Percentiles rank a stretch among this genome's conserved stretches.
These are phyloP conservation scores for Plasmopara halstedii DNA, from an alignment of 352 stramenopile species.

Conservation along the genomic window DNA sequence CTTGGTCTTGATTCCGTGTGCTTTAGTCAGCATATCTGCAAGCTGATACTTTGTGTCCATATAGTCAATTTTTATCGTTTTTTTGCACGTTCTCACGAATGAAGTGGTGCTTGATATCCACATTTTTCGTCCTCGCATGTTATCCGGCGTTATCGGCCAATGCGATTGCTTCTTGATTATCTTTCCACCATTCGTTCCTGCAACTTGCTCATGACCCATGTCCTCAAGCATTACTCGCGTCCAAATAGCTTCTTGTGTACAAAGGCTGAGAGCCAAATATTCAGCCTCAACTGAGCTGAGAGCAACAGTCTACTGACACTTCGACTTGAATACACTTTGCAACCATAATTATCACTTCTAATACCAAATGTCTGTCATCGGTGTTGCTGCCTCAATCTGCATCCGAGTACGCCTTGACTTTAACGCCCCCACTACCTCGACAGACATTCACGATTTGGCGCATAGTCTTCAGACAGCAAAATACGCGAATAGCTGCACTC, in stretches of 20 bases:
- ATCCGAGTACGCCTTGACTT: too few species aligned
- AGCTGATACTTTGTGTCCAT: too few species aligned
- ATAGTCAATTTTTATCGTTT: neutral
- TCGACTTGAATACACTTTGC: conserved; percentile 1
- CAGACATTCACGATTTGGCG: neutral
- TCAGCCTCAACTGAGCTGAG: neutral
- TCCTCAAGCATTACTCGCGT: neutral
- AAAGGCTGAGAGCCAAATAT: neutral
- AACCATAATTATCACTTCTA: neutral
- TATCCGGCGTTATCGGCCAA: neutral
- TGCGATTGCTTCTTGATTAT: neutral
- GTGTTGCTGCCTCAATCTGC: too few species aligned
- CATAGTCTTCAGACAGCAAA: neutral
- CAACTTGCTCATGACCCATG: too few species aligned
- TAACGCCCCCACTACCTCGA: too few species aligned
- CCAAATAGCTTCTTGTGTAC: neutral
- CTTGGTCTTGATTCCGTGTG: too few species aligned
- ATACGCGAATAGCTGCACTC: too few species aligned
- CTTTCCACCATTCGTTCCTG: neutral
- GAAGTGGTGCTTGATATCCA: neutral
- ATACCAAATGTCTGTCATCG: too few species aligned
- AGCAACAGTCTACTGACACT: neutral
- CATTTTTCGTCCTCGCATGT: neutral
- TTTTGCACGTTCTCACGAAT: neutral
- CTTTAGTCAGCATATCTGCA: too few species aligned